A percentile compares a stretch with the other conserved stretches of the same genome.
Conservation (phyloP, 83 land plant genomes). For the Picea engelmannii region DNA sequence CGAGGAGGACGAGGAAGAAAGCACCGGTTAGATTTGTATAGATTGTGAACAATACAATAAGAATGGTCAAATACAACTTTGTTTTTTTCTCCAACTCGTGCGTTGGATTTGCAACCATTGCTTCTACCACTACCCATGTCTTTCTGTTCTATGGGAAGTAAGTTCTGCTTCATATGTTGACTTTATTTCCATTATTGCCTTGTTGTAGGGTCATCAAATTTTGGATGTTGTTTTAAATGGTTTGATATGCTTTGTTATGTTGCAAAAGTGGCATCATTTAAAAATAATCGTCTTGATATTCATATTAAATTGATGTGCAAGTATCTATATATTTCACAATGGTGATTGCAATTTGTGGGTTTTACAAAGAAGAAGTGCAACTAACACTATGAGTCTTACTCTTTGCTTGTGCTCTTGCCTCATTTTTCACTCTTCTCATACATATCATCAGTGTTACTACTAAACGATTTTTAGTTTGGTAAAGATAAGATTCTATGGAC, state of each 20-base stretch:
- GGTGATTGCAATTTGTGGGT: slow-evolving; percentile 67
- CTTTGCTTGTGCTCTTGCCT: slow-evolving; percentile 42
- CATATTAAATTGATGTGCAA: slow-evolving; percentile 77
- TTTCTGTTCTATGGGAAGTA: slow-evolving; percentile 43
- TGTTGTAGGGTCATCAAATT: too few relatives aligned
- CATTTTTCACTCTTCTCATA: slow-evolving; percentile 47
- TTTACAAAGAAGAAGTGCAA: slow-evolving; percentile 60
- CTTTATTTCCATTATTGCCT: too few relatives aligned
- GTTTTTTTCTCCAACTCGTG: slow-evolving; percentile 73
- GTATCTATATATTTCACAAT: slow-evolving; percentile 66
- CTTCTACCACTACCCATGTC: slow-evolving; percentile 62
- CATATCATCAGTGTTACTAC: slow-evolving; percentile 53
- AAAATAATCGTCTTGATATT: slow-evolving; percentile 31
- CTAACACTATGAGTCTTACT: slow-evolving; percentile 54
- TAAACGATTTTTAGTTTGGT: slow-evolving; percentile 24
- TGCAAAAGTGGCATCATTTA: neutral
- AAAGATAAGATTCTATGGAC: too few relatives aligned
- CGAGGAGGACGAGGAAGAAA: slow-evolving; percentile 23
- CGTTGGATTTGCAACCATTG: slow-evolving; percentile 71
- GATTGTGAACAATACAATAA: too few relatives aligned
- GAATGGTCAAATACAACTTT: slow-evolving; percentile 40
- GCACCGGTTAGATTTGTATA: slow-evolving; percentile 31
- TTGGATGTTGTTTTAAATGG: too few relatives aligned
- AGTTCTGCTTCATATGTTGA: neutral
- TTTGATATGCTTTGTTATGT: too few relatives aligned